These are phyloP conservation scores for Suhomyces bolitotheri DNA, from an alignment of 1,139 yeast species.

Conservation along the genomic window DNA sequence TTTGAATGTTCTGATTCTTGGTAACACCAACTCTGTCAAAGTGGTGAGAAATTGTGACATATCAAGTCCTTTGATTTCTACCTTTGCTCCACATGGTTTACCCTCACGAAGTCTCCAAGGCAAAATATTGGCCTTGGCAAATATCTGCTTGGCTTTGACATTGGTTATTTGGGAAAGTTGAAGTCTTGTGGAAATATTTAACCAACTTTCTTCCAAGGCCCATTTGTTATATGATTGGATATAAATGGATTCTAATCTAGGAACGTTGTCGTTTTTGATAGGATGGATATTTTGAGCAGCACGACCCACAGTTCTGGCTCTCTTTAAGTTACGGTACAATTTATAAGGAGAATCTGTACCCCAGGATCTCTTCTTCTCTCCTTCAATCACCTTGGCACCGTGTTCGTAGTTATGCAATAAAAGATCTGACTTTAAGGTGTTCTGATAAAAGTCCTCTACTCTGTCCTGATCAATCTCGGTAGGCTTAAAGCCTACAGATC, in stretches of 20 bases:
- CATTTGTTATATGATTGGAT: slow-evolving; percentile 77
- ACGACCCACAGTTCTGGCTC: slow-evolving; percentile 64
- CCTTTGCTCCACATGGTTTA: slow-evolving; percentile 89
- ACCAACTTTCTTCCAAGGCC: slow-evolving; percentile 71
- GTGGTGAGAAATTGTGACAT: slow-evolving; percentile 87
- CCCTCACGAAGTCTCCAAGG: slow-evolving; percentile 89
- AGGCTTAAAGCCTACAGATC: slow-evolving; percentile 78
- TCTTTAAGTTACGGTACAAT: slow-evolving; percentile 68
- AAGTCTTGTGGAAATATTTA: slow-evolving; percentile 74
- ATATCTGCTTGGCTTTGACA: slow-evolving; percentile 71
- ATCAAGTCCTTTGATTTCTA: slow-evolving; percentile 73
- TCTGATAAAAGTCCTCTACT: slow-evolving; percentile 71
- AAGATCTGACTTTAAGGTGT: slow-evolving; percentile 74
- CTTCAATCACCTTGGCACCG: slow-evolving; percentile 51
- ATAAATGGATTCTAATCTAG: slow-evolving; percentile 63
- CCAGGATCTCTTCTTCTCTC: slow-evolving; percentile 81
- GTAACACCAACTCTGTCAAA: slow-evolving; percentile 86
- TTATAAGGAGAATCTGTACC: slow-evolving; percentile 89
- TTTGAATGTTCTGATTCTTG: slow-evolving; percentile 83
- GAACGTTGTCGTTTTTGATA: slow-evolving; percentile 65
- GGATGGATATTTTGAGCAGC: slow-evolving; percentile 75
- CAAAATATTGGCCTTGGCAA: slow-evolving; percentile 77
- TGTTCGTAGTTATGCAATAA: slow-evolving; percentile 77
- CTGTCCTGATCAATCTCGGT: slow-evolving; percentile 74
- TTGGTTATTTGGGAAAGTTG: slow-evolving; percentile 94